Evolutionary conservation across 495 filamentous ascomycete species (phyloP), one percentile per base, ranked within the genome.

Genomic region (Lepidopterella palustris): DNA sequence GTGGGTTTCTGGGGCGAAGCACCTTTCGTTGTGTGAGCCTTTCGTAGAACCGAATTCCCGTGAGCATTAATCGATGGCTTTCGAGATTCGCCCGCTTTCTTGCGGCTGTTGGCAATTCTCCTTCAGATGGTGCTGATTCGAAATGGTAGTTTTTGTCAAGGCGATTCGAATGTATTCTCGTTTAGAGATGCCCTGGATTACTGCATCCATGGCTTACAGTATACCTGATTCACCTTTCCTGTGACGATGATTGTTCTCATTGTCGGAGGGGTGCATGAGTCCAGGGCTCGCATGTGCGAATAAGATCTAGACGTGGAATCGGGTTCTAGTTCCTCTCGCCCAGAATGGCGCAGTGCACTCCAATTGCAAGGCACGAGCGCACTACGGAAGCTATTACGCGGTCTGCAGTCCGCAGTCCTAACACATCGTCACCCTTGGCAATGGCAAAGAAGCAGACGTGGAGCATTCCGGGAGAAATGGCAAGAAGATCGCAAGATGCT

Each of bases 121-220:
- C 40, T 55, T 21, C 20, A 23, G 32, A 15, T 31, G 10, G 53
- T 54, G 47, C 57, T 53, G 27, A 24, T 54, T 58, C 31, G 55
- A 58, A 53, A 40, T 42, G 13, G 13, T 18, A 10, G 35, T 42
- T 42, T n/a, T 42, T 11, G 35, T 42, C 35, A 42, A 18, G 18
- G 48, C 52, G 39, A 23, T 28, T 53, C 59, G n/a, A n/a, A 21
- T 42, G 31, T 15, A 18, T 42, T 23, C 21, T 42, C 10, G 51
- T 31, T 42, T 45, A 27, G 24, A 27, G 20, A n/a, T 29, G 10
- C 39, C 25, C 23, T 31, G 56, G 32, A 50, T 53, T 62, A 56
- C 56, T 64, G 61, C 61, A 64, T 55, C 59, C 50, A 64, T 64
- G 61, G 49, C 61, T 59, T 64, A 64, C n/a, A n/a, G n/a, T n/a